Base-by-base conservation (phyloP, 768 basidiomycete genomes). In the Leccinum variicolor region DNA sequence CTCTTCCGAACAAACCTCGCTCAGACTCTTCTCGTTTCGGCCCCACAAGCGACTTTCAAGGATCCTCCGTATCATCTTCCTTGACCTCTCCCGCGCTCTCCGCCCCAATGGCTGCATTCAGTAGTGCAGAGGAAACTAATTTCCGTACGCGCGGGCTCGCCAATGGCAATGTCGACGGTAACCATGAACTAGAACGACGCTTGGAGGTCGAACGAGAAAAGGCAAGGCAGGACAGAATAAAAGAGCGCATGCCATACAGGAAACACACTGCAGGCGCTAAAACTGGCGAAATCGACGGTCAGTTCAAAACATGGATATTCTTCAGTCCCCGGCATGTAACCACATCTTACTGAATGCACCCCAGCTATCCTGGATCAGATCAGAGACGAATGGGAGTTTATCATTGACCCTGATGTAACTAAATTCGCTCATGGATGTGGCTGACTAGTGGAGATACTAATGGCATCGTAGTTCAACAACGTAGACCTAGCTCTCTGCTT, bases 401-500 rank as follows among this genome's bases (percentile, higher is more conserved):
- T 94, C 31, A 84, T 87, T 54, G 84, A 92, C 59, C 82, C 88
- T 36, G 88, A 92, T 71, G 92, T 92, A 71, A 75, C 83, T 64
- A 53, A 43, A 46, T 50, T 19, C 26, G 17, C 49, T 21, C 19
- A 33, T 8, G 19, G 8, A 51, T 39, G 43, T 48, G 25, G 52
- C 46, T 53, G 21, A 26, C 31, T 23, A 54, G 21, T 59, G 45
- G 53, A 43, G 43, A 54, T 55, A 51, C 36, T 60, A 39, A 54
- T 63, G 46, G 45, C 31, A 41, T 60, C 28, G 34, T 65, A 94
- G 87, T 99, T 98, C 75, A 96, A 97, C 69, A 89, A 90, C 50
- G 95, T 97, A 33, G 90, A 95, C 66, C 80, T 98, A 36, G 95
- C 97, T 4, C 81, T 99, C 15, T 87, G 93, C 64, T 80, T 99